Evolutionary conservation across 2,329 filamentous ascomycete species (phyloP).

Genomic region (Gyromitra esculenta): DNA sequence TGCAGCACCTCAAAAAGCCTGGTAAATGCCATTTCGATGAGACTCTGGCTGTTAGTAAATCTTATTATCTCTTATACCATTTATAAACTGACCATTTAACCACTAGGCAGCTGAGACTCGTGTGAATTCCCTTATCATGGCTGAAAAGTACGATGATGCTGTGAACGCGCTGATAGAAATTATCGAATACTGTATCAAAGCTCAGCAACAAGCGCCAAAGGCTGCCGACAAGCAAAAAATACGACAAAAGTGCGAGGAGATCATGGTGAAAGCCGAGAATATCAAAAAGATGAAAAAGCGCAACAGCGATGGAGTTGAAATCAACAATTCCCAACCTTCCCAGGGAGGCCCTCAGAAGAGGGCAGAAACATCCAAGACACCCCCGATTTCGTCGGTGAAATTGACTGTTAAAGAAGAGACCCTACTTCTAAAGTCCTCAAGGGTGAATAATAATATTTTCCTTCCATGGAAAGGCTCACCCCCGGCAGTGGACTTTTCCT

Average conservation of each 20-base stretch:
- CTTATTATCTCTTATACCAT: neutral
- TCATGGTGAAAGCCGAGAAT: slow-evolving; percentile 76
- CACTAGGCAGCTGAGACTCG: slow-evolving; percentile 67
- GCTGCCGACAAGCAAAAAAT: slow-evolving; percentile 74
- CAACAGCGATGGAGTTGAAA: slow-evolving; percentile 11
- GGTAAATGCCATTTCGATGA: slow-evolving; percentile 28
- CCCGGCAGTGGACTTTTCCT: slow-evolving; percentile 69
- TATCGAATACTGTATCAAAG: slow-evolving; percentile 83
- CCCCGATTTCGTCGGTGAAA: slow-evolving; percentile 67
- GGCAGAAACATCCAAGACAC: slow-evolving; percentile 44
- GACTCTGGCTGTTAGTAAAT: slow-evolving; percentile 27
- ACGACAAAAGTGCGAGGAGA: slow-evolving; percentile 73
- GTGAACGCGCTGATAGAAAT: slow-evolving; percentile 79
- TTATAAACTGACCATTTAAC: slow-evolving; percentile 6
- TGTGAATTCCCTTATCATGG: slow-evolving; percentile 63
- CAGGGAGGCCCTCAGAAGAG: slow-evolving; percentile 28
- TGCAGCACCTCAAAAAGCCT: slow-evolving; percentile 43
- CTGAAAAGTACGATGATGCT: slow-evolving; percentile 69
- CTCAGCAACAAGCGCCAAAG: slow-evolving; percentile 70
- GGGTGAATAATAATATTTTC: slow-evolving; percentile 82
- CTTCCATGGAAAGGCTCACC: slow-evolving; percentile 82
- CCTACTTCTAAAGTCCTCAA: slow-evolving; percentile 79
- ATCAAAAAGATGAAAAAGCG: slow-evolving; percentile 69
- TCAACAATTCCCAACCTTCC: slow-evolving; percentile 8
- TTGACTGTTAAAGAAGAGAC: slow-evolving; percentile 77